Conservation (phyloP, 2,329 filamentous ascomycete genomes). For the Neobulgaria alba region DNA sequence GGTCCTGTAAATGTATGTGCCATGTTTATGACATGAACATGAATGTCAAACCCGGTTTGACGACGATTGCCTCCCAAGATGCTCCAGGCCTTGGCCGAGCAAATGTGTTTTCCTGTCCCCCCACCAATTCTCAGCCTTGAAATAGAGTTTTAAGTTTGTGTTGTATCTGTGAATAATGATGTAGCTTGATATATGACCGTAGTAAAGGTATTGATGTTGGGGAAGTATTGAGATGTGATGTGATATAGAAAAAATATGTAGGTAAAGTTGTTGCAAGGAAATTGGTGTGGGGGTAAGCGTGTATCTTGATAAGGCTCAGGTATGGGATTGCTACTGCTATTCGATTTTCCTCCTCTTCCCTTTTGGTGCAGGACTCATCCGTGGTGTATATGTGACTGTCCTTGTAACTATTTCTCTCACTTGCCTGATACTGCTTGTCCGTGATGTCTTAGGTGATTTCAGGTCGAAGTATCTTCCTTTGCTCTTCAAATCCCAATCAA, state of each 20-base stretch:
- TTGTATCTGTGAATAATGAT: neutral
- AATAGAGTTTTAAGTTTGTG: neutral
- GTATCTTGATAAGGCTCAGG: neutral
- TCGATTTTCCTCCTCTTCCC: constrained; percentile 80
- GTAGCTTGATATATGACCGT: constrained; percentile 17
- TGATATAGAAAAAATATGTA: constrained; percentile 1
- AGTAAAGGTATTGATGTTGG: constrained; percentile 1
- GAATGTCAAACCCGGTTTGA: constrained; percentile 13
- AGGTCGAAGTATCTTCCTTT: constrained; percentile 56
- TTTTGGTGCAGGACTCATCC: constrained; percentile 82
- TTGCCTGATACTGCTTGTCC: constrained; percentile 53
- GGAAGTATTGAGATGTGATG: constrained; percentile 5
- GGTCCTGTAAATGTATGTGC: constrained; percentile 9
- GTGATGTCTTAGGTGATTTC: constrained; percentile 43
- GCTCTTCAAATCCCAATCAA: constrained; percentile 68
- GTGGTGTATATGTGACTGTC: constrained; percentile 82
- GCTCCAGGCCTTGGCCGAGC: constrained; percentile 25
- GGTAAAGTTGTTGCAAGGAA: neutral
- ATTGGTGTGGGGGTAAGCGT: neutral
- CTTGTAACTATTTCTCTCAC: constrained; percentile 90
- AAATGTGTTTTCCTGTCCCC: constrained; percentile 19
- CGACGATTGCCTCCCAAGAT: constrained; percentile 20
- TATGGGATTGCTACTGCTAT: constrained; percentile 22
- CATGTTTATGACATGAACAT: constrained; percentile 10
- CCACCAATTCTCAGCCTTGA: neutral